phyloP scores from a whole-genome alignment of 306 rosid species.

The Arachis stenosperma region DNA sequence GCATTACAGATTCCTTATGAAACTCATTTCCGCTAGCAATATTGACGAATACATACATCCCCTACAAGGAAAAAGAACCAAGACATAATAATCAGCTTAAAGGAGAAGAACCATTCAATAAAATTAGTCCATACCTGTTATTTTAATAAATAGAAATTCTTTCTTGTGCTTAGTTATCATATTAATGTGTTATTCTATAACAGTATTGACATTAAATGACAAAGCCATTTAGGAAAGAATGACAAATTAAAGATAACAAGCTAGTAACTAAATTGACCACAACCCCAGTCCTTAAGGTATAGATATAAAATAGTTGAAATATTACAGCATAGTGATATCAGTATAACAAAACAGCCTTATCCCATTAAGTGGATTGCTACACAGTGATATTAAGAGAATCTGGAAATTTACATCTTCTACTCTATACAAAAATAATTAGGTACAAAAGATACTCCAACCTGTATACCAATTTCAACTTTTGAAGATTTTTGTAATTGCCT shows the following conservation, averaged over 20 bases:
- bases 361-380: not conserved
- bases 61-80: slow-evolving; percentile 54
- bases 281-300: not conserved
- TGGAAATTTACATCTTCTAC: not conserved
- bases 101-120: slow-evolving; percentile 2
- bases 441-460: slow-evolving; percentile 65
- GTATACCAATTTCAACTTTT: slow-evolving; percentile 70
- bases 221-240: not conserved
- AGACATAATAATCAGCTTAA: slow-evolving; percentile 22
- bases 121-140: not conserved
- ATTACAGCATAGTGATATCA: not conserved
- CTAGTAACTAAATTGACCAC: not conserved
- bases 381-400: not conserved
- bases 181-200: not conserved
- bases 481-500: slow-evolving; percentile 67
- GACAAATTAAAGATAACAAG: not conserved
- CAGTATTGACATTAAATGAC: not conserved
- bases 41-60: slow-evolving; percentile 75
- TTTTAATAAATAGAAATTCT: not conserved
- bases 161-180: not conserved
- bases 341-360: not conserved
- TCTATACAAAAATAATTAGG: slow-evolving; percentile 26
- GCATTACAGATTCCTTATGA: slow-evolving; percentile 81
- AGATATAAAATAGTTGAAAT: not conserved
- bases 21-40: slow-evolving; percentile 80